Base-by-base conservation (phyloP, 2,329 filamentous ascomycete genomes). In the Clarireedia monteithiana region DNA sequence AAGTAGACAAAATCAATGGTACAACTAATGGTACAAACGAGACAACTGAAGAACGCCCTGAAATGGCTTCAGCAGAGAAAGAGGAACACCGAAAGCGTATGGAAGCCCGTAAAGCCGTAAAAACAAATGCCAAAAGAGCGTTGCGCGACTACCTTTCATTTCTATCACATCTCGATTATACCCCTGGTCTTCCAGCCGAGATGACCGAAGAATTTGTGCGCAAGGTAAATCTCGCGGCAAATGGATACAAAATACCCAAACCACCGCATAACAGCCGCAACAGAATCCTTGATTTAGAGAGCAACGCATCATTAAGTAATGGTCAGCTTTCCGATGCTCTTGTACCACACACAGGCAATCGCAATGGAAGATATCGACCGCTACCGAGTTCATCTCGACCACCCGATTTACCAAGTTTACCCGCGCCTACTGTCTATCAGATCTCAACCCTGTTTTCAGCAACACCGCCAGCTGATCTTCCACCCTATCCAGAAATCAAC, bases 161-260 rank as follows among this genome's bases (percentile, higher is more conserved):
- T 66, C 73, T 95, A 40, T 82, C 83, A 1, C 76, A 84, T 58
- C 84, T 94, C 60, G 86, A 94, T 64, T 94, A 94, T 70, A 88
- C 89, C 0, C 87, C 88, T 50, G 67, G 67, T 15, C 63, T 69
- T 54, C 63, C 66, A 51, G 54, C 62, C 30, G 66, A 67, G 52
- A 60, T 72, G 39, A 70, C 69, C 3, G 68, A 72, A 53, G 77
- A 79, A 44, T 81, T 82, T 59, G 70, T 78, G 53, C 72, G 79
- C 45, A 81, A 80, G 57, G 76, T 86, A 7, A 82, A 82, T 63
- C 73, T 78, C 58, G 75, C 78, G 24, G 77, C 78, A 48, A 74
- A 80, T 62, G 76, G 73, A 44, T 67, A 68, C 60, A 71, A 76
- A 63, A 70, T 74, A 46, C 69, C 50, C 23, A 26, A 26, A 9